These are phyloP conservation scores for Leccinum colubrinum DNA, from an alignment of 1,284 basidiomycete species.

Conservation along the genomic window DNA sequence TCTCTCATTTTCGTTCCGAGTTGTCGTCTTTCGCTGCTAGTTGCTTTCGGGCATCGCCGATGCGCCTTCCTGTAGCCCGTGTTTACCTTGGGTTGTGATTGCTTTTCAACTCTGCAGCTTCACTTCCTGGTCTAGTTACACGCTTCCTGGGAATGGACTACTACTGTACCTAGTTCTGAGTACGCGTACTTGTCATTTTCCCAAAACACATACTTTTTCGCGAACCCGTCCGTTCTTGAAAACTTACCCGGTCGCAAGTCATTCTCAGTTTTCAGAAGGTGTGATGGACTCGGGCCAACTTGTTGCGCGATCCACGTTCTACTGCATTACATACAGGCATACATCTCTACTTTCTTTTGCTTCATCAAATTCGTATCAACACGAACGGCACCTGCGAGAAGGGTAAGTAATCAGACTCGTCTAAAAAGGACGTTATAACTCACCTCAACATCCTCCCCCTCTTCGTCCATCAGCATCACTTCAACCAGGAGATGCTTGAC, in stretches of 20 bases:
- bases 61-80: slow-evolving; percentile 5
- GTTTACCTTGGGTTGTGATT: slow-evolving; percentile 14
- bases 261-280: neutral
- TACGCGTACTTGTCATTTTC: slow-evolving; percentile 16
- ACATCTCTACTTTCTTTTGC: slow-evolving; percentile 6
- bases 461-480: slow-evolving; percentile 91
- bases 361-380: slow-evolving; percentile 48
- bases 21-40: slow-evolving; percentile 13
- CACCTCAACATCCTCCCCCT: slow-evolving; percentile 87
- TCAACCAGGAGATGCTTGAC: slow-evolving; percentile 87
- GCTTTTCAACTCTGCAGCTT: slow-evolving; percentile 19
- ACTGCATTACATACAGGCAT: slow-evolving; percentile 7
- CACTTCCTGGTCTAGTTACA: slow-evolving; percentile 43
- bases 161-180: slow-evolving; percentile 21
- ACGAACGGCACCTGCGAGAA: slow-evolving; percentile 65
- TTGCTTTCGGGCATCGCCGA: slow-evolving; percentile 32
- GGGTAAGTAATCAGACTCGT: neutral
- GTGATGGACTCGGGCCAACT: neutral
- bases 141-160: slow-evolving; percentile 16
- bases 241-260: neutral
- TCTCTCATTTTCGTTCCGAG: slow-evolving; percentile 14
- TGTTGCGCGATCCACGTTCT: neutral
- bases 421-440: slow-evolving; percentile 5
- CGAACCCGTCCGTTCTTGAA: neutral
- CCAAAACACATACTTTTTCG: slow-evolving; percentile 5